phyloP scores from a whole-genome alignment of 208 protist species.

The Jaenimonas drosophilae region DNA sequence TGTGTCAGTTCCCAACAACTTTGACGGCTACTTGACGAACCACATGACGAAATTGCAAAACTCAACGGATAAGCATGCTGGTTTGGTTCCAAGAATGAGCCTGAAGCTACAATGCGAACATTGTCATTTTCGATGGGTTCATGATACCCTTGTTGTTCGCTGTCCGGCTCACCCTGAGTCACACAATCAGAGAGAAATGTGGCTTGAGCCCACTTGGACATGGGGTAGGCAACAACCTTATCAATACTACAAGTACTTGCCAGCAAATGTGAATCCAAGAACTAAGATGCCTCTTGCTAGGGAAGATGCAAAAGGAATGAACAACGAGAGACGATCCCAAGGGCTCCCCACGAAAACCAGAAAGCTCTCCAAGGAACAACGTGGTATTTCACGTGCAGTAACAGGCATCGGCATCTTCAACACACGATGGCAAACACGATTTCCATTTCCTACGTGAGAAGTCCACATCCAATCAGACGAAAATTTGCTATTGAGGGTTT shows the following conservation, averaged over 20 bases:
- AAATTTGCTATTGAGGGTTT: neutral
- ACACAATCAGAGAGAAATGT: slow-evolving; percentile 82
- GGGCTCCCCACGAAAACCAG: slow-evolving; percentile 67
- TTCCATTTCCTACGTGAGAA: slow-evolving; percentile 60
- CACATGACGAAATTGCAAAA: slow-evolving; percentile 54
- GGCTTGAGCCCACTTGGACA: slow-evolving; percentile 78
- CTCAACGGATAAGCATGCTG: slow-evolving; percentile 39
- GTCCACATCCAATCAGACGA: slow-evolving; percentile 2
- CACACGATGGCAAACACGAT: slow-evolving; percentile 72
- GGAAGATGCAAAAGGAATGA: slow-evolving; percentile 78
- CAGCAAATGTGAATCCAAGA: slow-evolving; percentile 56
- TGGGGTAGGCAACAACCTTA: slow-evolving; percentile 81
- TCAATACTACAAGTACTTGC: slow-evolving; percentile 82
- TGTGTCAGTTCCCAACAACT: slow-evolving; percentile 45
- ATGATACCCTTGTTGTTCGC: slow-evolving; percentile 69
- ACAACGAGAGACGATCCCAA: slow-evolving; percentile 71
- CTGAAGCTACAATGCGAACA: slow-evolving; percentile 70
- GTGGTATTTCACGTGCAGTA: slow-evolving; percentile 58
- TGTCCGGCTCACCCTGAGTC: slow-evolving; percentile 52
- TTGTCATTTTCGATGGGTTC: slow-evolving; percentile 67
- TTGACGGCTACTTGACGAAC: slow-evolving; percentile 47
- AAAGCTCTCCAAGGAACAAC: slow-evolving; percentile 43
- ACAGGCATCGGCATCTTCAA: slow-evolving; percentile 58
- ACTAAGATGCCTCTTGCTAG: slow-evolving; percentile 60
- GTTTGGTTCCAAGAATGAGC: slow-evolving; percentile 42